A percentile compares a stretch with the other conserved stretches of the same genome.
These are phyloP conservation scores for Petasospora rhodanensis DNA, from an alignment of 1,139 yeast genomes.

Conservation along the genomic window DNA sequence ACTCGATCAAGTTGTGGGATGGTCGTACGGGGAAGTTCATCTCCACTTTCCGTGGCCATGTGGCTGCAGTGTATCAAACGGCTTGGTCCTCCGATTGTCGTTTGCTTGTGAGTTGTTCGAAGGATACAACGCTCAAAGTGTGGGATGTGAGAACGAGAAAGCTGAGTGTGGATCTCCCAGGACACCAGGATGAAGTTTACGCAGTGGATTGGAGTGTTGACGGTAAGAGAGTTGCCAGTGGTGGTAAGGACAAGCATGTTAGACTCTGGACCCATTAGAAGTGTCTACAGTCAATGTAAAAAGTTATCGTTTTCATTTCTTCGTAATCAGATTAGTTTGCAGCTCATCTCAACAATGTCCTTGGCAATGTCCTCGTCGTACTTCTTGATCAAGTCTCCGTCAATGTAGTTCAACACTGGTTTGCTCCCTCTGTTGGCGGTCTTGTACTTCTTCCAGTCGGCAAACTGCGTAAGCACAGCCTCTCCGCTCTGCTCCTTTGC, in stretches of 20 bases:
- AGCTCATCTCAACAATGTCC: conserved; percentile 6
- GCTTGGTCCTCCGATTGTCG: conserved; percentile 98
- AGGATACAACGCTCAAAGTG: conserved; percentile 93
- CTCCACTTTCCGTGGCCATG: conserved; percentile 93
- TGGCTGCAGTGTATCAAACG: conserved; percentile 97
- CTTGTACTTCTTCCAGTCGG: conserved; percentile 4
- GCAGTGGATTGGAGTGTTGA: conserved; percentile 99
- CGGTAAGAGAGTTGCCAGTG: conserved; percentile 89
- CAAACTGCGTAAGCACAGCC: conserved; percentile 2
- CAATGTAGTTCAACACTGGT: conserved; percentile 10
- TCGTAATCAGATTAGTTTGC: too few relatives aligned
- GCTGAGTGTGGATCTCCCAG: conserved; percentile 85
- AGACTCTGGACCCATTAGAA: conserved; percentile 79
- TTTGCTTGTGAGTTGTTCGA: conserved; percentile 85
- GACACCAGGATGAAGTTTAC: conserved; percentile 91
- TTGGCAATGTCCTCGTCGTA: conserved; percentile 7
- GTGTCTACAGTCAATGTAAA: too few relatives aligned
- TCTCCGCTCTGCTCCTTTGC: conserved; percentile 3
- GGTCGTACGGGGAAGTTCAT: conserved; percentile 88
- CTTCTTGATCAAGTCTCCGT: conserved; percentile 17
- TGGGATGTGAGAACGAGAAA: conserved; percentile 93
- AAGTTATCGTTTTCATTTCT: too few relatives aligned
- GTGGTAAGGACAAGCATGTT: conserved; percentile 94
- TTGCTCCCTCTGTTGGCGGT: conserved; percentile 2
- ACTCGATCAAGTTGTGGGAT: conserved; percentile 93